phyloP scores from a whole-genome alignment of 129 eudicot genomes.

The Ambrosia trifida region DNA sequence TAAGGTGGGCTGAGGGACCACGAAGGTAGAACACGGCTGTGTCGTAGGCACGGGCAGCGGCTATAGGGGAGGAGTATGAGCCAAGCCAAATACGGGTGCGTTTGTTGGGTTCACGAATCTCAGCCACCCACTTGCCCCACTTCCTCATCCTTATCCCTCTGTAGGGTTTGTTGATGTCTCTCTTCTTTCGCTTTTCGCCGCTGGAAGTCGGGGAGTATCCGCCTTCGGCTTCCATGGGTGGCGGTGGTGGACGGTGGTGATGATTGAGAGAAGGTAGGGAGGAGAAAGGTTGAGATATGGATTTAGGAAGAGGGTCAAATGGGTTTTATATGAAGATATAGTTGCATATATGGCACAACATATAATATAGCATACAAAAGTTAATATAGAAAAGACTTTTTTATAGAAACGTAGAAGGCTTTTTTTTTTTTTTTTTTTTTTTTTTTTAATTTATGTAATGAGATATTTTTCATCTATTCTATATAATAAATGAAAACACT shows the following conservation, averaged over 20 bases:
- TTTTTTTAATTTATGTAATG: too few relatives aligned
- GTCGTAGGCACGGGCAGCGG: slow-evolving; percentile 97
- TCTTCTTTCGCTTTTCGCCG: slow-evolving; percentile 43
- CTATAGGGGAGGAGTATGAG: slow-evolving; percentile 84
- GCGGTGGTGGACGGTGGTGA: slow-evolving; percentile 25
- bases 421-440: too few relatives aligned
- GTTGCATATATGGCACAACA: neutral
- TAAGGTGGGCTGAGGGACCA: slow-evolving; percentile 81
- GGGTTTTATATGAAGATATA: slow-evolving; percentile 11
- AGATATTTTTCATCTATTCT: too few relatives aligned
- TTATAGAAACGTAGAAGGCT: too few relatives aligned
- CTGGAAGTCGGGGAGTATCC: slow-evolving; percentile 36
- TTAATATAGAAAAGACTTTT: too few relatives aligned
- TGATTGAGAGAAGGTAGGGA: slow-evolving; percentile 10
- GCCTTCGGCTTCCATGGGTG: slow-evolving; percentile 34
- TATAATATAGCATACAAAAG: neutral
- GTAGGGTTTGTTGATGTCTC: slow-evolving; percentile 58
- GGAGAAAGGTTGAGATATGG: slow-evolving; percentile 2
- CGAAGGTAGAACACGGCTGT: slow-evolving; percentile 83
- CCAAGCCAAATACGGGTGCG: slow-evolving; percentile 88
- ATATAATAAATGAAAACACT: too few relatives aligned
- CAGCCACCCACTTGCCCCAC: slow-evolving; percentile 99
- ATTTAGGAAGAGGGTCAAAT: neutral
- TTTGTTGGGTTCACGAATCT: slow-evolving; percentile 85
- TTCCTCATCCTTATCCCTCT: slow-evolving; percentile 91